Base-by-base conservation (phyloP, 306 rosid species). In the Sindora glabra region DNA sequence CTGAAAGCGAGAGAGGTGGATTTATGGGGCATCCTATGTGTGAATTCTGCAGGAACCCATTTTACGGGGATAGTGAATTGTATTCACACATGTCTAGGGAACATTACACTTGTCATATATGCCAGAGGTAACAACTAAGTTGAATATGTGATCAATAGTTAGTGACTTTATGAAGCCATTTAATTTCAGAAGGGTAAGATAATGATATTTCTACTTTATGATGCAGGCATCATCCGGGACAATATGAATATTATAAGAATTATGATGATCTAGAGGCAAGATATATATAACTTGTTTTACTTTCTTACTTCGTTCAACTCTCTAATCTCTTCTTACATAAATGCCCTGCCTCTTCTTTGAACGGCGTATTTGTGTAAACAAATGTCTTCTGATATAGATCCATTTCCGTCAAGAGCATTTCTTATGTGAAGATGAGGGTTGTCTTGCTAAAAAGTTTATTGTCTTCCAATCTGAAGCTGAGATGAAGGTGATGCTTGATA, bases 1-100 rank as follows among this genome's bases (percentile, higher is more conserved):
- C 79, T 70, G 94, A 92, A 89, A 86, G 94, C 53, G 99, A 89
- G 42, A 89, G 99, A 78, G 99, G 99, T 45, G 96, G 99, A 27
- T 92, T 92, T 73, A 79, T 73, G 48, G 99, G 99, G 74, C 99
- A 92, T 75, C 99, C 99, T 52, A 53, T 61, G 86, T 92, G 99
- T 80, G 95, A 89, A 26, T 92, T 80, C 68, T 92, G 99, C 79
- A 64, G 67, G 73, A 78, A 86, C 25, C 90, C 95, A 12, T 92
- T 89, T 74, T 92, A 92, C 45, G 95, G 96, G 57, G 96, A 92
- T 67, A 89, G 89, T 64, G 99, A 92, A 62, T 67, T 89, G 10
- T 92, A 86, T 79, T 55, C 84, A 3, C 99, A 92, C 62, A 89
- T 92, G 99, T 77, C 94, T 30, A 92, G 89, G 1, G 99, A 92